Conservation (phyloP, 1,284 basidiomycete species). For the Vanrija sp. region DNA sequence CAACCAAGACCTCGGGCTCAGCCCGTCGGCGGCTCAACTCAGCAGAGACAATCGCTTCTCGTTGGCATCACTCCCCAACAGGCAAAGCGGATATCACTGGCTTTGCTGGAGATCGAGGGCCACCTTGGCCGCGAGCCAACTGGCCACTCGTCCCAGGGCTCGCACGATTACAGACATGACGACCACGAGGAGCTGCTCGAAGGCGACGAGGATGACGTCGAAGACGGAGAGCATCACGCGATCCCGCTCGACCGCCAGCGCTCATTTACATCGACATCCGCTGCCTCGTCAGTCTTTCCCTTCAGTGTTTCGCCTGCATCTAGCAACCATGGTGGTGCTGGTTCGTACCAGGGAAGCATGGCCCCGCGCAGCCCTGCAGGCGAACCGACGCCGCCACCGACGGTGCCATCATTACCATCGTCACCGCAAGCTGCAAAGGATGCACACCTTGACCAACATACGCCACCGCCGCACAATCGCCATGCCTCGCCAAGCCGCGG, state of each 20-base stretch:
- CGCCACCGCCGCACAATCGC: no score
- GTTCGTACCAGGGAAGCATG: no score
- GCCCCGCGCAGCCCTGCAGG: no score
- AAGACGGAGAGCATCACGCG: neutral
- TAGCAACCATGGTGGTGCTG: constrained; percentile 12
- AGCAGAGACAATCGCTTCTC: constrained; percentile 34
- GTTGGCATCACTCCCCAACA: constrained; percentile 34
- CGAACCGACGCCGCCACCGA: neutral
- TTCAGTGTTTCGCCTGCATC: constrained; percentile 28
- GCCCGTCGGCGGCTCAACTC: neutral
- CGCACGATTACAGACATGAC: constrained; percentile 1
- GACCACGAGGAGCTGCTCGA: constrained; percentile 31
- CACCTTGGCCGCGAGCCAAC: constrained; percentile 13
- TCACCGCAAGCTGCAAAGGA: no score
- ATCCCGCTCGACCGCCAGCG: constrained; percentile 5
- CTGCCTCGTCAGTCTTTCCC: constrained; percentile 26
- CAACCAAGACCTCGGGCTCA: neutral
- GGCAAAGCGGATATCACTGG: constrained; percentile 41
- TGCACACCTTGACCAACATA: no score
- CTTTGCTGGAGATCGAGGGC: constrained; percentile 39
- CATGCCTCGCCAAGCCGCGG: no score
- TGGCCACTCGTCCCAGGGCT: neutral
- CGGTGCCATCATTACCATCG: neutral
- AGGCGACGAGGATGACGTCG: constrained; percentile 3
- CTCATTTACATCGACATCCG: constrained; percentile 2